Percentiles rank a stretch among this genome's conserved stretches.
Conservation (phyloP, 1,284 basidiomycete genomes). For the Pholiota adiposa region DNA sequence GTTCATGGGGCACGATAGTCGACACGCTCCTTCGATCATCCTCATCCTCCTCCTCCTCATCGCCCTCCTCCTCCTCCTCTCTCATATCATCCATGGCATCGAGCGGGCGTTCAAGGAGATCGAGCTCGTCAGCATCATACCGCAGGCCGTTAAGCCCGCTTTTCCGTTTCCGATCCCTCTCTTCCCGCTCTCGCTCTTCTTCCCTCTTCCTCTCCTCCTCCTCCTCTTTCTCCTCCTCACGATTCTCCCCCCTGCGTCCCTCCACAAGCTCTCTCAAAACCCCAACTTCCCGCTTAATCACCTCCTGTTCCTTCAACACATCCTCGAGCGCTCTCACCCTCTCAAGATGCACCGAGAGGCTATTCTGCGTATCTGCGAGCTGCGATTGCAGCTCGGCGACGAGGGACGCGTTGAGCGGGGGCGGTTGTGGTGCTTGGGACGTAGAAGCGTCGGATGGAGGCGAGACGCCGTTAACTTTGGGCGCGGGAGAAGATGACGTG, state of each 20-base stretch:
- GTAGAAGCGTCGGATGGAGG: slow-evolving; percentile 41
- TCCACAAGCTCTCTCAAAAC: slow-evolving; percentile 34
- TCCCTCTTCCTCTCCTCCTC: slow-evolving; percentile 20
- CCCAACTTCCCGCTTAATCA: slow-evolving; percentile 81
- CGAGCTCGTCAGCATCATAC: slow-evolving; percentile 2
- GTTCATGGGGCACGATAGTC: slow-evolving; percentile 67
- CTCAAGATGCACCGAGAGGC: slow-evolving; percentile 81
- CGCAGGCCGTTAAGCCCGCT: too few species aligned
- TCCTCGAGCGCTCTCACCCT: slow-evolving; percentile 86
- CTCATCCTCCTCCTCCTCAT: slow-evolving; percentile 55
- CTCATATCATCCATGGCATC: slow-evolving; percentile 24
- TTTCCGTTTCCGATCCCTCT: too few species aligned
- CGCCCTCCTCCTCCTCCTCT: slow-evolving; percentile 23
- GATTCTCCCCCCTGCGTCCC: background rate
- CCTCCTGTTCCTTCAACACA: slow-evolving; percentile 87
- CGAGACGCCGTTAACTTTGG: slow-evolving; percentile 10
- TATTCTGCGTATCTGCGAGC: slow-evolving; percentile 84
- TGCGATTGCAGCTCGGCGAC: slow-evolving; percentile 79
- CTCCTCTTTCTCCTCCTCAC: background rate
- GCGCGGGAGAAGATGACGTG: slow-evolving; percentile 18
- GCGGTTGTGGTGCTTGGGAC: slow-evolving; percentile 20
- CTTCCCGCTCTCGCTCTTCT: slow-evolving; percentile 12
- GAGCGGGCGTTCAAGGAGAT: background rate
- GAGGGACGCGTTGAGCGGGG: slow-evolving; percentile 40
- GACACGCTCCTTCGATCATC: slow-evolving; percentile 60